These are phyloP conservation scores for Capillidium heterosporum DNA, from an alignment of 371 early-diverging fungal species.

Conservation along the genomic window DNA sequence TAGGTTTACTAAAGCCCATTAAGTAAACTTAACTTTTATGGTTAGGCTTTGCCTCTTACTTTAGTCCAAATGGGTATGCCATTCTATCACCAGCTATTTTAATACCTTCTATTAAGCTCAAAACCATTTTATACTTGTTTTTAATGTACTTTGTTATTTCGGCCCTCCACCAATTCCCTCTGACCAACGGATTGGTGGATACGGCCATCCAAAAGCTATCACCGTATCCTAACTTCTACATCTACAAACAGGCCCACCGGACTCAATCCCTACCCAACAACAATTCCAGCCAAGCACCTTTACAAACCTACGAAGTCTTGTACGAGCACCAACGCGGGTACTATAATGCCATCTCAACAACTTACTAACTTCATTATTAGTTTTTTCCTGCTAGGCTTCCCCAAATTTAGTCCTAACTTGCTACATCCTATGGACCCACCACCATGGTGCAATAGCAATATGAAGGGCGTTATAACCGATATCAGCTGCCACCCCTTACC, in stretches of 20 bases:
- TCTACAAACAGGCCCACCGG: not conserved
- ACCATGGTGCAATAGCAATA: constrained; percentile 33
- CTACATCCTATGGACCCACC: constrained; percentile 36
- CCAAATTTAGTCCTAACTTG: constrained; percentile 33
- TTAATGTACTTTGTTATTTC: too few species aligned
- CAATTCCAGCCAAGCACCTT: not conserved
- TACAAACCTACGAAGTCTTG: constrained; percentile 22
- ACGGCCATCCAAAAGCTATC: not conserved
- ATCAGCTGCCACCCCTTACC: constrained; percentile 26
- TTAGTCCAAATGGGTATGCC: too few species aligned
- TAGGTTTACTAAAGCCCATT: too few species aligned
- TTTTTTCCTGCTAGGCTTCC: constrained; percentile 26
- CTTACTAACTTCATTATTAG: constrained; percentile 10
- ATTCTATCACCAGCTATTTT: too few species aligned
- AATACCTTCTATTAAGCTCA: too few species aligned
- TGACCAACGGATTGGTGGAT: not conserved
- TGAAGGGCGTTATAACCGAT: constrained; percentile 30
- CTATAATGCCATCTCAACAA: not conserved
- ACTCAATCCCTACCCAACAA: not conserved
- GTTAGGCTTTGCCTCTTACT: too few species aligned
- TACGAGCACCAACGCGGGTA: constrained; percentile 36
- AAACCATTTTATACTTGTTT: too few species aligned
- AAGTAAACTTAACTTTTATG: too few species aligned
- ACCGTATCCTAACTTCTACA: not conserved
- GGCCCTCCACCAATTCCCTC: not conserved